Percentiles rank a stretch among this genome's conserved stretches.
These are phyloP conservation scores for Fusarium fracticaudum DNA, from an alignment of 2,329 filamentous ascomycete species.

Conservation along the genomic window DNA sequence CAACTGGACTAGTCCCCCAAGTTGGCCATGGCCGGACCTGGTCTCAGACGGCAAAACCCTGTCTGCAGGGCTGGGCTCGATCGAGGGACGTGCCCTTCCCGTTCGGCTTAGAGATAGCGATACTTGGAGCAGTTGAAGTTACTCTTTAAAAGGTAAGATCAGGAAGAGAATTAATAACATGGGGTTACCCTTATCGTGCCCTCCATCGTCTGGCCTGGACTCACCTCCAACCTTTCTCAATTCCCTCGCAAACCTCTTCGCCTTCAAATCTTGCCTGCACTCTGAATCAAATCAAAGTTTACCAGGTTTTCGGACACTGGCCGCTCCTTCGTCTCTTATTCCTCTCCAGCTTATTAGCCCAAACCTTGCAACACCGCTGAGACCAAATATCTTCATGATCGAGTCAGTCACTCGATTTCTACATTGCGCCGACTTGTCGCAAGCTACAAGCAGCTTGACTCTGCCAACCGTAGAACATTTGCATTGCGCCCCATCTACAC, in stretches of 20 bases:
- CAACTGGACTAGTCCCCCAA: conserved; percentile 32
- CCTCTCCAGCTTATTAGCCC: conserved; percentile 29
- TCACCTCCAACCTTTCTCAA: conserved; percentile 12
- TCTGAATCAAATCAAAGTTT: conserved; percentile 29
- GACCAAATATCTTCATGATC: conserved; percentile 35
- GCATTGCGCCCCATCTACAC: not conserved
- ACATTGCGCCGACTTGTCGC: conserved; percentile 25
- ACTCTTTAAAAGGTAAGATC: conserved; percentile 19
- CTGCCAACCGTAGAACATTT: conserved; percentile 5
- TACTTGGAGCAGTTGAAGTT: conserved; percentile 19
- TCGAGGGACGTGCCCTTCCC: conserved; percentile 40
- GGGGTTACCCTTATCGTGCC: conserved; percentile 35
- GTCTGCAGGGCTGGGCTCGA: conserved; percentile 28
- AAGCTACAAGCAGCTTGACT: conserved; percentile 8
- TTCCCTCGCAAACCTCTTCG: conserved; percentile 15
- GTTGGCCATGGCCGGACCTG: conserved; percentile 25
- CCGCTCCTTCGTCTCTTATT: conserved; percentile 22
- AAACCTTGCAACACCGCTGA: conserved; percentile 33
- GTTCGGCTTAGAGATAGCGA: conserved; percentile 33
- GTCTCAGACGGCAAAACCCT: conserved; percentile 35
- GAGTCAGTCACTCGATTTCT: conserved; percentile 18
- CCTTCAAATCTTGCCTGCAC: conserved; percentile 1
- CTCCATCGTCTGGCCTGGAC: conserved; percentile 24
- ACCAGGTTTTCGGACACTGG: conserved; percentile 18
- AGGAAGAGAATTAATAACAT: conserved; percentile 38